Base-by-base conservation (phyloP, 2,329 filamentous ascomycete genomes). In the Pseudocercospora eumusae region DNA sequence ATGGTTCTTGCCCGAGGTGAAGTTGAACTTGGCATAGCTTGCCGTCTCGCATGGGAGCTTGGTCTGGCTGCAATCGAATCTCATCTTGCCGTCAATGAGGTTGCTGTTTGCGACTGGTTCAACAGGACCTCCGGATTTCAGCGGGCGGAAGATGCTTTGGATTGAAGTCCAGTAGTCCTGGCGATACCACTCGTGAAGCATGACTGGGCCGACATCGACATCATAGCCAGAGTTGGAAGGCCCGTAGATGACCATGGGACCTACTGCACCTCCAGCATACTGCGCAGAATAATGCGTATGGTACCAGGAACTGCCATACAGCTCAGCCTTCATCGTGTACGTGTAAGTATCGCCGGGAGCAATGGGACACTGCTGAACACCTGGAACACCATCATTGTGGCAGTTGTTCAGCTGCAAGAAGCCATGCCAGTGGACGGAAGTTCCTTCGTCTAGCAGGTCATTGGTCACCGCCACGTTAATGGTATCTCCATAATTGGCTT, bases 321-420 rank as follows among this genome's bases (percentile, higher is more conserved):
- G 66, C 13, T 70, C 70, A 10, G 73, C 74, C 23, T 64, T 65
- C 66, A 74, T 76, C n/a, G 66, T 75, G 66, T 81, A 81, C 4
- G 75, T 79, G 60, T 76, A 74, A 4, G 71, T 75, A n/a, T 77
- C 68, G 25, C 83, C 84, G 0, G 87, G 87, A 4, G 86, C 78
- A 62, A 91, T 86, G 1, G 88, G 88, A 57, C 70, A 92, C 73
- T 91, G 87, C 10, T 82, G 84, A 23, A 84, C 71, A 15, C 79
- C 78, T 56, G 76, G 76, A 52, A 79, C 80, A 40, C 82, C 82
- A 57, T 84, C 82, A 59, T 79, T 75, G n/a, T 77, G 71, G 68
- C 86, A 86, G 1, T 81, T 85, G 66, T 81, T 82, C 63, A 74
- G 82, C 63, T 80, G 79, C 27, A 81, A 71, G 10, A 83, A 70